Conservation (phyloP, 2,329 filamentous ascomycete species). For the Fusarium penzigii region DNA sequence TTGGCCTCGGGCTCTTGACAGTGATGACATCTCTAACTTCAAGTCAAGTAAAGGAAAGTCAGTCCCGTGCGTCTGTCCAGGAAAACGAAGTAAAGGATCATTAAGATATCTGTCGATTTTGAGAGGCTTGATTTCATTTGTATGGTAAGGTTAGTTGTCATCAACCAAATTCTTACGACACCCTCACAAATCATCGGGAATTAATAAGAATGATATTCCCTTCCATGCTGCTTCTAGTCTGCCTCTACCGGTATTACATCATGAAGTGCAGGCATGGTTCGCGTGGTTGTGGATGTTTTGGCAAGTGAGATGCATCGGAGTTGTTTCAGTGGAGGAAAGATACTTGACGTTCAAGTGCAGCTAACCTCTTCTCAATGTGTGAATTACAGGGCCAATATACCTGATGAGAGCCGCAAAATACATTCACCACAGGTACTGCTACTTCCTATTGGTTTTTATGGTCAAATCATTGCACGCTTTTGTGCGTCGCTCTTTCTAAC, state of each 20-base stretch:
- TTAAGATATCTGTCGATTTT: no score
- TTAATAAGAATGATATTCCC: neutral
- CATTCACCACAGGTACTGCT: slow-evolving; percentile 1
- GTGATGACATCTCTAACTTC: no score
- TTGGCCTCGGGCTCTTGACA: no score
- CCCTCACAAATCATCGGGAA: neutral
- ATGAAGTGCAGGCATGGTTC: neutral
- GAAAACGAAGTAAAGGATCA: no score
- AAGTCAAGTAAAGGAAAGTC: no score
- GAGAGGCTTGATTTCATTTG: no score
- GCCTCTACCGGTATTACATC: neutral
- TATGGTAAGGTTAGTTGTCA: neutral
- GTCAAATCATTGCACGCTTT: slow-evolving; percentile 12
- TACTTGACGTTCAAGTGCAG: slow-evolving; percentile 7
- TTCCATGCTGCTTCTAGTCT: neutral
- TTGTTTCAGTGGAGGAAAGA: slow-evolving; percentile 1
- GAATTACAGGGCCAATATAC: neutral
- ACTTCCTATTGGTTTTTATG: slow-evolving; percentile 1
- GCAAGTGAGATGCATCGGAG: slow-evolving; percentile 17
- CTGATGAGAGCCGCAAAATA: neutral
- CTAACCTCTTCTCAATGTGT: slow-evolving; percentile 10
- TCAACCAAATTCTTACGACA: neutral
- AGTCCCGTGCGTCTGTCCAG: no score
- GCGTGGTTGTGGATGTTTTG: slow-evolving; percentile 12
- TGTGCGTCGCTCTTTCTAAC: slow-evolving; percentile 1